A percentile compares a stretch with the other conserved stretches of the same genome.
Evolutionary conservation across 2,329 filamentous ascomycete genomes (phyloP).

Genomic region (Hypoxylon rubiginosum): DNA sequence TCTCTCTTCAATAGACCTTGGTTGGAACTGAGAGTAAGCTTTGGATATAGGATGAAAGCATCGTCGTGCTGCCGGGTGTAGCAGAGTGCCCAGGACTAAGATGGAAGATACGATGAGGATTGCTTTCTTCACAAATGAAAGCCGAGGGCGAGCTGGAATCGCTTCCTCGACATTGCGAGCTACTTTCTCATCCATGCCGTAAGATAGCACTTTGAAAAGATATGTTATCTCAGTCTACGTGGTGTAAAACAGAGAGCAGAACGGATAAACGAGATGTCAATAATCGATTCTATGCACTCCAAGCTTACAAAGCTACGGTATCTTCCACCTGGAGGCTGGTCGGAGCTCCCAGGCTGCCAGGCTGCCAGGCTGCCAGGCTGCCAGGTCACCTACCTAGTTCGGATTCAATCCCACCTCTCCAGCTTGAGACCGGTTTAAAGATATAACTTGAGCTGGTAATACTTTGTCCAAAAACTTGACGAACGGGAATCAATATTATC

Average conservation of each 20-base stretch:
- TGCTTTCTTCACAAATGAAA: slow-evolving; percentile 36
- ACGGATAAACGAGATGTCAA: slow-evolving; percentile 9
- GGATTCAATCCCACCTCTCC: no score
- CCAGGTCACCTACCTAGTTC: not conserved
- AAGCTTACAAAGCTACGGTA: slow-evolving; percentile 30
- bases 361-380: no score
- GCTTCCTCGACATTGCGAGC: slow-evolving; percentile 1
- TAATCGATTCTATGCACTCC: not conserved
- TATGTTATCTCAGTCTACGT: slow-evolving; percentile 16
- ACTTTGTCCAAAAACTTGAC: not conserved
- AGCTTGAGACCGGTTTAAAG: no score
- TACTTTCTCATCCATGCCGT: slow-evolving; percentile 28
- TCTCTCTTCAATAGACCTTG: slow-evolving; percentile 59
- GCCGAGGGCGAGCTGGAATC: slow-evolving; percentile 26
- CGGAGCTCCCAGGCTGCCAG: no score
- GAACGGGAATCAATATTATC: not conserved
- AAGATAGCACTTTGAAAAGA: slow-evolving; percentile 3
- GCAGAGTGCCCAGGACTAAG: slow-evolving; percentile 44
- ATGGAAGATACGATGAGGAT: slow-evolving; percentile 40
- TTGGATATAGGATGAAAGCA: slow-evolving; percentile 43
- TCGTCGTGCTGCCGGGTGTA: slow-evolving; percentile 44
- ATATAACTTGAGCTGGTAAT: not conserved
- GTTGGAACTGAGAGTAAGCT: slow-evolving; percentile 45
- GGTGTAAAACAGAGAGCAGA: slow-evolving; percentile 14
- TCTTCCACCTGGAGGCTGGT: not conserved